phyloP scores from a whole-genome alignment of 495 filamentous ascomycete genomes.

The Trichoderma reesei region DNA sequence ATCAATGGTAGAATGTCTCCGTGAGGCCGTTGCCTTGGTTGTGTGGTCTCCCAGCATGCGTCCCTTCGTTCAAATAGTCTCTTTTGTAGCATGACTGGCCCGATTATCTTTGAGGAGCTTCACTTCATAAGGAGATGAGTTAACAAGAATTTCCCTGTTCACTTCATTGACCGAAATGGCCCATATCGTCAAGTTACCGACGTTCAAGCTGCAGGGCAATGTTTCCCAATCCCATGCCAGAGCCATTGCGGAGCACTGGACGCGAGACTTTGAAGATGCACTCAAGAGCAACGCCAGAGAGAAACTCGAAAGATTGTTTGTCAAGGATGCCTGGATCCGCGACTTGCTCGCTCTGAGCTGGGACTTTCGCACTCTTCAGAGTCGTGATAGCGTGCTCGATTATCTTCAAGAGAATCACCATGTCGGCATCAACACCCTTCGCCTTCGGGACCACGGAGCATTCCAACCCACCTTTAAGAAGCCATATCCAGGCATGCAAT shows the following conservation, averaged over 20 bases:
- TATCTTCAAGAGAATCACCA: constrained; percentile 26
- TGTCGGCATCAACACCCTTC: constrained; percentile 23
- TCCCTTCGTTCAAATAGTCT: too few species aligned
- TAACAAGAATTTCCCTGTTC: background rate
- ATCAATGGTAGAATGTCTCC: too few species aligned
- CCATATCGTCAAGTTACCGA: background rate
- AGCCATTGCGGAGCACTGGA: background rate
- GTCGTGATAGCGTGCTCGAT: constrained; percentile 32
- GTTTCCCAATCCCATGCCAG: background rate
- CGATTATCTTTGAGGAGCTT: too few species aligned
- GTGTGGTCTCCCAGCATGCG: too few species aligned
- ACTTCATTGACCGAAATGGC: background rate
- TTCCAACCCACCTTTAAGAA: constrained; percentile 12
- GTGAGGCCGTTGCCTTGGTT: too few species aligned
- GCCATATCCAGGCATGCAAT: constrained; percentile 11
- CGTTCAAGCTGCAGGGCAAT: background rate
- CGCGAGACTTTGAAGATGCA: background rate
- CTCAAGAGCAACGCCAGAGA: background rate
- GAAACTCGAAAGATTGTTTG: constrained; percentile 21
- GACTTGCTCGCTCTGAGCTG: constrained; percentile 46
- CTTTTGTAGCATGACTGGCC: too few species aligned
- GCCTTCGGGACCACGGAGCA: constrained; percentile 27
- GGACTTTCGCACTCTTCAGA: constrained; percentile 43
- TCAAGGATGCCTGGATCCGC: constrained; percentile 42
- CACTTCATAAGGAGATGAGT: too few species aligned